Evolutionary conservation across 441 rosid genomes (phyloP).

Genomic region (Pelargonium fulgidum): DNA sequence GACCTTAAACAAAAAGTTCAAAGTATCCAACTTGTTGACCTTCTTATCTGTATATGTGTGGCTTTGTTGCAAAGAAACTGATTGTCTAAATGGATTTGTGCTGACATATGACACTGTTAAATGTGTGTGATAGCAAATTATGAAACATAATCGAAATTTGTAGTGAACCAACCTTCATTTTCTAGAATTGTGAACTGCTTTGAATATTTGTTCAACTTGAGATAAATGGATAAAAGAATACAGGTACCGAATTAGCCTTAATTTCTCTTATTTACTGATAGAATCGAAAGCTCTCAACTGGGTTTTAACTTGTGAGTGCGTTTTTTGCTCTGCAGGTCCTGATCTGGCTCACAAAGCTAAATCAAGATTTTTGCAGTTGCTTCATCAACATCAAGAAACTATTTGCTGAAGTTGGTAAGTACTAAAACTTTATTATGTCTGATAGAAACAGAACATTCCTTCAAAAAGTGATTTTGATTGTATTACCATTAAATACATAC

Average conservation of each 20-base stretch:
- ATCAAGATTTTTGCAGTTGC: slow-evolving; percentile 1
- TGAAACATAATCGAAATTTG: not conserved
- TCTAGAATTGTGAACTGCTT: not conserved
- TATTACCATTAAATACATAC: too few relatives aligned
- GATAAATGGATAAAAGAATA: too few relatives aligned
- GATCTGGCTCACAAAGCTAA: not conserved
- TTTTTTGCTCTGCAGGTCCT: not conserved
- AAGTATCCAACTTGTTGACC: not conserved
- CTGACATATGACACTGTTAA: not conserved
- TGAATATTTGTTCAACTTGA: too few relatives aligned
- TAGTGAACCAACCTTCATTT: not conserved
- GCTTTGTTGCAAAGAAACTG: not conserved
- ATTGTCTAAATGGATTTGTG: not conserved
- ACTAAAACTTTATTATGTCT: not conserved
- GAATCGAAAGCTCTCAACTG: too few relatives aligned
- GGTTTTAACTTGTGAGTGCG: too few relatives aligned
- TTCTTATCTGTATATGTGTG: not conserved
- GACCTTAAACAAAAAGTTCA: not conserved
- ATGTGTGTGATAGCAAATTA: not conserved
- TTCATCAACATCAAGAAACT: slow-evolving; percentile 2
- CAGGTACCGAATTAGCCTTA: too few relatives aligned
- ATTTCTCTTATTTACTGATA: too few relatives aligned
- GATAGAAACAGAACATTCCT: slow-evolving; percentile 1
- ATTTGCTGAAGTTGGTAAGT: slow-evolving; percentile 1
- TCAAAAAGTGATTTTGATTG: too few relatives aligned